phyloP scores from a whole-genome alignment of 768 basidiomycete species.

The Kwoniella dejecticola region DNA sequence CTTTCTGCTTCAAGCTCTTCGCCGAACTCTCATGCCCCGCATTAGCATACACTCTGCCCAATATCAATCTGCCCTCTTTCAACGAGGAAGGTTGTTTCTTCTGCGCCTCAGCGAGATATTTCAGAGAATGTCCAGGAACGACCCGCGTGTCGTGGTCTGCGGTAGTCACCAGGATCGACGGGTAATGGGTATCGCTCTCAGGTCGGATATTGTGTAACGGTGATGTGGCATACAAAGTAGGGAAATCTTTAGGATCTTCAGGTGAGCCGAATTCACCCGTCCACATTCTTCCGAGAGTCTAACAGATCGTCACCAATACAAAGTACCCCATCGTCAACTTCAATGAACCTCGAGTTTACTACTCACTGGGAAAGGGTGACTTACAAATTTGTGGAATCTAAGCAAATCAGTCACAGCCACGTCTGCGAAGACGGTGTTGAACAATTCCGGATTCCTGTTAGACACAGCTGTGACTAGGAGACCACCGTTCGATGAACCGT shows the following conservation, averaged over 20 bases:
- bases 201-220: conserved; percentile 16
- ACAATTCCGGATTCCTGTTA: conserved; percentile 19
- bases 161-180: conserved; percentile 19
- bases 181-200: conserved; percentile 6
- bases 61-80: neutral
- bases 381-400: conserved; percentile 21
- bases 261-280: conserved; percentile 19
- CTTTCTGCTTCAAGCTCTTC: conserved; percentile 20
- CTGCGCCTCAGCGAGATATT: conserved; percentile 20
- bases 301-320: neutral
- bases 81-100: neutral
- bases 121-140: conserved; percentile 18
- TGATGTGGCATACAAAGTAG: conserved; percentile 3
- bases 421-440: conserved; percentile 15
- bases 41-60: conserved; percentile 18
- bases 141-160: conserved; percentile 22
- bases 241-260: conserved; percentile 17
- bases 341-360: no score
- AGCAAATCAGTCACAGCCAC: conserved; percentile 13
- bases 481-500: conserved; percentile 27
- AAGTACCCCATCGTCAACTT: neutral
- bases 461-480: conserved; percentile 15
- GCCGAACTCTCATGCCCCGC: conserved; percentile 18
- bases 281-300: conserved; percentile 24
- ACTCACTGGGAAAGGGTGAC: neutral